Base-by-base conservation (phyloP, 1,284 basidiomycete genomes). In the Phellopilus nigrolimitatus region DNA sequence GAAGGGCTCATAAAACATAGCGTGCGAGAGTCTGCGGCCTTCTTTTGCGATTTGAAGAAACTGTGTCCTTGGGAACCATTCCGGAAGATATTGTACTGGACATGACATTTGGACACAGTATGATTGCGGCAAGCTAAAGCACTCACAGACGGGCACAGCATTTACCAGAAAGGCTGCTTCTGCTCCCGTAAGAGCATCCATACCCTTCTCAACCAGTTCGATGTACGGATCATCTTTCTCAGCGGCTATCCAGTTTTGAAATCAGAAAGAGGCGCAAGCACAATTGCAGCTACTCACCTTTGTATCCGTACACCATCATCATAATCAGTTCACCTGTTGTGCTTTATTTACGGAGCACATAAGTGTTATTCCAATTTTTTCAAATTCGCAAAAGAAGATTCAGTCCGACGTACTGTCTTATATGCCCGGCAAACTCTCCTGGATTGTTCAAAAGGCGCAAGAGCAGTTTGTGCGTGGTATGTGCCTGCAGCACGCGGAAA, bases 291-390 rank as follows among this genome's bases (percentile, higher is more conserved):
- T 33, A 9, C 7, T 13, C 30, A 53, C 51, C 51, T 19, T 51
- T 30, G 27, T 51, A 31, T 2, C 49, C 49, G 22, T 51, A 51
- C 4, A 42, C 22, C 10, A 51, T 44, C 49, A 45, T 45, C 21
- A 51, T n/a, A n/a, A 51, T 51, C 21, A 37, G 45, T n/a, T 37
- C 36, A 1, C 42, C 49, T 17, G 49, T 25, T 10, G 17, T n/a
- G 13, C 49, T 51, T 9, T 19, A 9, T 22, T 7, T 34, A 39
- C 9, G 10, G 19, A 12, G n/a, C n/a, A n/a, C n/a, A n/a, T n/a
- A n/a, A n/a, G n/a, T n/a, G n/a, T n/a, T n/a, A n/a, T n/a, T n/a
- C n/a, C n/a, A n/a, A n/a, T n/a, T n/a, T n/a, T n/a, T n/a, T n/a
- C n/a, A n/a, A n/a, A n/a, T n/a, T n/a, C n/a, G n/a, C n/a, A n/a